phyloP scores from a whole-genome alignment of 192 early-diverging fungal genomes.

The Rhizophagus sp. region DNA sequence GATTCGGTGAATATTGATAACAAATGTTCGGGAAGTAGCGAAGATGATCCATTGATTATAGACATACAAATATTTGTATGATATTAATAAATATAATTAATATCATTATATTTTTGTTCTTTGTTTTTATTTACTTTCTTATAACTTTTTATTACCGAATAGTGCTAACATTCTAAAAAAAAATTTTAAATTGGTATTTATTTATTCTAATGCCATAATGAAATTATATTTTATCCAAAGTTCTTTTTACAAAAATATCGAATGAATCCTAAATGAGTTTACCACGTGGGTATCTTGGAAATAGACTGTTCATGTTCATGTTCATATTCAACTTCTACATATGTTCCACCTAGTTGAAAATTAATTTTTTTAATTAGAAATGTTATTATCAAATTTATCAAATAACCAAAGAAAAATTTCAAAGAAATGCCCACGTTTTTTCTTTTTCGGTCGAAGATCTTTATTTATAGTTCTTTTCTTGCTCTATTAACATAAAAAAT shows the following conservation, averaged over 20 bases:
- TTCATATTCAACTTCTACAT: constrained; percentile 62
- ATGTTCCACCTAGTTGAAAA: constrained; percentile 40
- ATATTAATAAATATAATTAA: too few species aligned
- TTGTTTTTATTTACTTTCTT: neutral
- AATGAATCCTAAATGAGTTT: too few species aligned
- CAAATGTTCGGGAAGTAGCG: neutral
- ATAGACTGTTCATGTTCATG: constrained; percentile 23
- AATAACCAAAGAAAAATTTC: neutral
- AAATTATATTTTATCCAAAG: neutral
- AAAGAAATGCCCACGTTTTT: constrained; percentile 9
- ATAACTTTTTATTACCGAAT: neutral
- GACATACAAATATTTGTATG: neutral
- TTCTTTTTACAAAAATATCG: neutral
- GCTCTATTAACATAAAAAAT: neutral
- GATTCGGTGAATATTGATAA: constrained; percentile 24
- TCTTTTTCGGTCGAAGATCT: constrained; percentile 7
- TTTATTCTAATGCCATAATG: neutral
- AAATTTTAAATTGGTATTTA: too few species aligned
- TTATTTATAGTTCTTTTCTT: constrained; percentile 13
- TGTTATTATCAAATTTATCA: neutral
- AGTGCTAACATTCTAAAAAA: too few species aligned
- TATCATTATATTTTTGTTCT: too few species aligned
- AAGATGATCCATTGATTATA: constrained; percentile 10
- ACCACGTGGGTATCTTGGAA: neutral
- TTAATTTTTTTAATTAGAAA: neutral